These are phyloP conservation scores for Cryphonectria naterciae DNA, from an alignment of 2,329 filamentous ascomycete genomes.

Conservation along the genomic window DNA sequence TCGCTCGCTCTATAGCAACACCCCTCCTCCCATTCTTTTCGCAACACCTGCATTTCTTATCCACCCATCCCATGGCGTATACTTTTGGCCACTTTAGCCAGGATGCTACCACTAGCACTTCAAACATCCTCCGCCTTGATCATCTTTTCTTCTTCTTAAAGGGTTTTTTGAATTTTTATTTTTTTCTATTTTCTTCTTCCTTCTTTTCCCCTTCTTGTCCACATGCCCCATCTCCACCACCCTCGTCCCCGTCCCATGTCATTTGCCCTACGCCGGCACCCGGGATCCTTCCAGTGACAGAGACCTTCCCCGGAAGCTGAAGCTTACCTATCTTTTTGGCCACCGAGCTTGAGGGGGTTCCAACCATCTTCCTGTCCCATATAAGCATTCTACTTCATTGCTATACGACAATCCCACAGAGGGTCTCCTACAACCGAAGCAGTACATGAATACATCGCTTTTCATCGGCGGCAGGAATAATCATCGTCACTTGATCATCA, in stretches of 20 bases:
- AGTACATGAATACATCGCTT: not conserved
- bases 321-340: conserved; percentile 25
- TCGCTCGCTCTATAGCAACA: conserved; percentile 19
- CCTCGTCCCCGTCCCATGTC: conserved; percentile 23
- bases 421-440: not conserved
- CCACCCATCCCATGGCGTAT: conserved; percentile 23
- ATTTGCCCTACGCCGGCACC: conserved; percentile 21
- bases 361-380: not conserved
- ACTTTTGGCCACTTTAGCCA: conserved; percentile 19
- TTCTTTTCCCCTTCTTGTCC: not conserved
- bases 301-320: conserved; percentile 11
- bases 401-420: not conserved
- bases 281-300: conserved; percentile 21
- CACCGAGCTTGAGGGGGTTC: conserved; percentile 18
- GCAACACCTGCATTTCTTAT: conserved; percentile 17
- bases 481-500: conserved; percentile 23
- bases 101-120: conserved; percentile 17
- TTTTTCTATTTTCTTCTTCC: not conserved
- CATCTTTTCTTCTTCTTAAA: not conserved
- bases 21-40: conserved; percentile 22
- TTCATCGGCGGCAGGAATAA: not conserved
- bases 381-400: not conserved
- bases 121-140: not conserved
- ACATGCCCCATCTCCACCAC: conserved; percentile 25
- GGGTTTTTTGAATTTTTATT: not conserved